A percentile compares a stretch with the other conserved stretches of the same genome.
These are phyloP conservation scores for Populus deltoides DNA, from an alignment of 345 rosid species.

Conservation along the genomic window DNA sequence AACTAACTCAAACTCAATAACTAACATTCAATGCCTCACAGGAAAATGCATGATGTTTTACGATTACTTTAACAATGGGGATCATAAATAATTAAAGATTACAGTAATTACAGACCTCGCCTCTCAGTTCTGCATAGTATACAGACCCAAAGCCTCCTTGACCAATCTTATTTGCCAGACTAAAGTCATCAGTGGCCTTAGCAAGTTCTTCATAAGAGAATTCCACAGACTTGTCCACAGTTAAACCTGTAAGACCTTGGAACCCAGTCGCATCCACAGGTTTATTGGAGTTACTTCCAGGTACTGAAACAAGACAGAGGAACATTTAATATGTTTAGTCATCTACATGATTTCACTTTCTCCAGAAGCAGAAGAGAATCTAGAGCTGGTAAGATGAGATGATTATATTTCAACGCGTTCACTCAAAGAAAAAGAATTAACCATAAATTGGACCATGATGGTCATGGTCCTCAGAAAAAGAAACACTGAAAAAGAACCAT, in stretches of 20 bases:
- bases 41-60: constrained; percentile 1
- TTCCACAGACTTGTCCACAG: constrained; percentile 83
- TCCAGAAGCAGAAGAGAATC: not conserved
- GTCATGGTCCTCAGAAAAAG: not conserved
- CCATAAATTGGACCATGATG: not conserved
- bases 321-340: constrained; percentile 4
- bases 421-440: not conserved
- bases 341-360: constrained; percentile 9
- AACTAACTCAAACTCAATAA: not conserved
- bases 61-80: constrained; percentile 2
- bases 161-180: constrained; percentile 81
- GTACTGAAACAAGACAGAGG: constrained; percentile 28
- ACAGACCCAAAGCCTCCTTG: constrained; percentile 92
- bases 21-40: not conserved
- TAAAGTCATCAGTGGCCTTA: constrained; percentile 77
- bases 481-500: not conserved
- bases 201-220: constrained; percentile 91
- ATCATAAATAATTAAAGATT: constrained; percentile 1
- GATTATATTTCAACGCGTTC: not conserved
- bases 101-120: constrained; percentile 56
- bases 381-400: not conserved
- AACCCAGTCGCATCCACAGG: constrained; percentile 32
- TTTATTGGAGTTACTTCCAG: constrained; percentile 29
- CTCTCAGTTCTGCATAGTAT: constrained; percentile 87
- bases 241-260: constrained; percentile 54